Evolutionary conservation across 192 early-diverging fungal species (phyloP).

Genomic region (Bifiguratus adelaidae): DNA sequence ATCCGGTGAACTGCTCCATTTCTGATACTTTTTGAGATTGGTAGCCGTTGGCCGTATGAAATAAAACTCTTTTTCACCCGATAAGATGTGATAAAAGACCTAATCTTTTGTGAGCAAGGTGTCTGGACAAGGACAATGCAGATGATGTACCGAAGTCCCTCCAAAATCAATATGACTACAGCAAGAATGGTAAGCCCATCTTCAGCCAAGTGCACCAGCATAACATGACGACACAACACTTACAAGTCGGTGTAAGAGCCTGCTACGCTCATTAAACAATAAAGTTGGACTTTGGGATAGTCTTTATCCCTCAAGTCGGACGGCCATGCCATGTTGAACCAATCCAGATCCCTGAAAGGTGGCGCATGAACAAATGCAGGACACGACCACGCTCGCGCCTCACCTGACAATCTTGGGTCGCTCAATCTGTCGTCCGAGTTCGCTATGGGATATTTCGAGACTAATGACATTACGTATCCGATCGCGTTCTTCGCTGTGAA

Average conservation of each 20-base stretch:
- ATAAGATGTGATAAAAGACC: conserved; percentile 86
- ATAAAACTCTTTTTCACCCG: conserved; percentile 82
- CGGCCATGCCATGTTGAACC: conserved; percentile 86
- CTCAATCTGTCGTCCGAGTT: conserved; percentile 48
- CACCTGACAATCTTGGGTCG: conserved; percentile 71
- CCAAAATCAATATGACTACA: conserved; percentile 75
- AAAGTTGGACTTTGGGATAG: conserved; percentile 81
- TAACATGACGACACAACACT: conserved; percentile 2
- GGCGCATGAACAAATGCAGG: background rate
- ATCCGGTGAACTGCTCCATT: conserved; percentile 83
- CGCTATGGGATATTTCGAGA: conserved; percentile 71
- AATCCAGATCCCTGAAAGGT: conserved; percentile 65
- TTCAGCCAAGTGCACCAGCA: background rate
- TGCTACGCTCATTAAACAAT: conserved; percentile 90
- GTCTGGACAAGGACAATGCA: background rate
- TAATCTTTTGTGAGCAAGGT: too few relatives aligned
- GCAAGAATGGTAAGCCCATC: background rate
- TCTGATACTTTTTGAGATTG: conserved; percentile 83
- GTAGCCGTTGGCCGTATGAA: conserved; percentile 74
- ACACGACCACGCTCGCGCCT: background rate
- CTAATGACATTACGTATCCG: conserved; percentile 82
- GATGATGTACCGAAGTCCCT: conserved; percentile 43
- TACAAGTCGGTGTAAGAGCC: conserved; percentile 86
- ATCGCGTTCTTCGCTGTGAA: conserved; percentile 45
- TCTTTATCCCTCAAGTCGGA: conserved; percentile 41